Evolutionary conservation across 2,329 filamentous ascomycete species (phyloP), one percentile per base, ranked within the genome.

Genomic region (Trichoderma citrinoviride): DNA sequence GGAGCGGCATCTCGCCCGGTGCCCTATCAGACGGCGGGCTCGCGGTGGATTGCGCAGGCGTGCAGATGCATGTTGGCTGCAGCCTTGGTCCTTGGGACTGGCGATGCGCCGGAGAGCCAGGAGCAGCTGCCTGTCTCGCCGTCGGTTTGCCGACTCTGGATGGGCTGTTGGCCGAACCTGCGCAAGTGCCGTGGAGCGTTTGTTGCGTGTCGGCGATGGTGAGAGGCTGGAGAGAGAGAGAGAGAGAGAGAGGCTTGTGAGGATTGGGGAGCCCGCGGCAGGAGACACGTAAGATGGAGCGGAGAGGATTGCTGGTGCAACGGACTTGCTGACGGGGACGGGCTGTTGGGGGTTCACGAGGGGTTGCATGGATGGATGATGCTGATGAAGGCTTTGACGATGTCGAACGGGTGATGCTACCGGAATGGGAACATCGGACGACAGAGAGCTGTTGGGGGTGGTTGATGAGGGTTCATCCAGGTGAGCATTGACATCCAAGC

Each of bases 11-110:
- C 40, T 43, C 27, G 49, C 8, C 27, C 6, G 25, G 4, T 25
- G 27, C 17, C 49, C 49, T 52, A 52, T 52, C 49, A 52, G 49
- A 33, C 17, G 49, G 14, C 10, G 49, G 33, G 19, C 25, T 25
- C 17, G 19, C 49, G 17, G 47, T 27, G 29, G 27, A 10, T 29
- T 29, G 49, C 25, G 49, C 25, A 33, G 27, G 49, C 49, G 14
- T n/a, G 49, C 29, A 19, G 12, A 52, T 52, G 49, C 49, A 52
- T 52, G 49, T 52, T 52, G 49, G 49, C 49, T 52, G 49, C 49
- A 52, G 27, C 29, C 4, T 3, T 19, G 17, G n/a, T 23, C 14
- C n/a, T 29, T 21, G 27, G 49, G 27, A 33, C 27, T 12, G 33
- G n/a, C n/a, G n/a, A n/a, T n/a, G 46, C 21, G 25, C 14, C 21